A percentile compares a stretch with the other conserved stretches of the same genome.
Evolutionary conservation across 140 eudicot species (phyloP).

Genomic region (Cichorium intybus): DNA sequence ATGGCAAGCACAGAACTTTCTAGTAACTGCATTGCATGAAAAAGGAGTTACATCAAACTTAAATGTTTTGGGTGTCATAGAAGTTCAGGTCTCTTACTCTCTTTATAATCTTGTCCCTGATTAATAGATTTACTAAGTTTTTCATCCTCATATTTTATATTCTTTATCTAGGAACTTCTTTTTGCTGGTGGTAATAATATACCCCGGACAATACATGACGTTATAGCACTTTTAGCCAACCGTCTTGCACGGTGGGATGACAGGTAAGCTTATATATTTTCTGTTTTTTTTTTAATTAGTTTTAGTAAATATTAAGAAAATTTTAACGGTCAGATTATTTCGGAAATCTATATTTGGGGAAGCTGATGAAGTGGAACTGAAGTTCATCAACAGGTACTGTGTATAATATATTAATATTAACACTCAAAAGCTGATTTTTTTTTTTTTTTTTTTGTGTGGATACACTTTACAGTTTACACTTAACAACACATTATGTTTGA

Average conservation of each 20-base stretch:
- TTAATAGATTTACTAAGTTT: background rate
- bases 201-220: conserved; percentile 81
- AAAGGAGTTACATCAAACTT: conserved; percentile 71
- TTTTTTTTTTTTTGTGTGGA: too few species aligned
- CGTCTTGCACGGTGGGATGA: conserved; percentile 99
- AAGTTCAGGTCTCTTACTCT: conserved; percentile 89
- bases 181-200: conserved; percentile 78
- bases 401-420: conserved; percentile 3
- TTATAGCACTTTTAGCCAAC: conserved; percentile 72
- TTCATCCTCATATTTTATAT: conserved; percentile 12
- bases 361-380: conserved; percentile 93
- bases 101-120: conserved; percentile 5
- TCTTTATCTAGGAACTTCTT: conserved; percentile 66
- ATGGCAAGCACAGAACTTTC: conserved; percentile 93
- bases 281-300: conserved; percentile 3
- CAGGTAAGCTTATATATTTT: conserved; percentile 47
- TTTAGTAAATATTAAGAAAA: background rate
- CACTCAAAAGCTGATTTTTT: conserved; percentile 6
- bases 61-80: conserved; percentile 91
- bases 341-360: conserved; percentile 90
- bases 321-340: conserved; percentile 45
- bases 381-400: conserved; percentile 78
- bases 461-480: too few species aligned
- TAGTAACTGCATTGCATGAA: conserved; percentile 68
- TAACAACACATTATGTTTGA: conserved; percentile 22